phyloP scores from a whole-genome alignment of 345 rosid genomes.

The Excoecaria cochinchinensis region DNA sequence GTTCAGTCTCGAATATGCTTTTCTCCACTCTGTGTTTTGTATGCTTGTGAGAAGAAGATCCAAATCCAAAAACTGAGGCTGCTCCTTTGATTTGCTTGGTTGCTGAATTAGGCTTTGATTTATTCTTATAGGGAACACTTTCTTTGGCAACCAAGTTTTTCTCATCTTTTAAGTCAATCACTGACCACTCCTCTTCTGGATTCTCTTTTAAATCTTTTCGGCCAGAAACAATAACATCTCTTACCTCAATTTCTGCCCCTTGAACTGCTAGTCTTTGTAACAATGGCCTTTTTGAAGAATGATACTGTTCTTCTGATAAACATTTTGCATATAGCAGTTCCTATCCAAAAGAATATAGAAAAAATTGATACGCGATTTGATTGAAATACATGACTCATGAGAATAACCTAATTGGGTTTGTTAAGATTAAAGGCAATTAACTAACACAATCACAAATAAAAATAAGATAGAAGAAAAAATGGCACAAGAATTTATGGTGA shows the following conservation, averaged over 20 bases:
- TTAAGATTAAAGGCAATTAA: too few relatives aligned
- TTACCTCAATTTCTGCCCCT: conserved; percentile 66
- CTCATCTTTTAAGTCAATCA: conserved; percentile 65
- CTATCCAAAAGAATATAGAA: conserved; percentile 19
- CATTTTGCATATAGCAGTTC: conserved; percentile 72
- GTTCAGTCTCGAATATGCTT: conserved; percentile 50
- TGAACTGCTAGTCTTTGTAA: conserved; percentile 66
- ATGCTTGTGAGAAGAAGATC: conserved; percentile 40
- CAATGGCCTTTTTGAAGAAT: conserved; percentile 71
- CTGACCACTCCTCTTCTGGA: conserved; percentile 65
- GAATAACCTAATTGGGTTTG: too few relatives aligned
- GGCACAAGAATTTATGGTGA: too few relatives aligned
- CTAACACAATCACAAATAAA: not conserved
- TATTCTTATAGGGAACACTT: conserved; percentile 35
- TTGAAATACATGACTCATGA: too few relatives aligned
- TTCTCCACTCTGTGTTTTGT: conserved; percentile 37
- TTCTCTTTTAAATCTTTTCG: conserved; percentile 36
- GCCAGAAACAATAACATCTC: conserved; percentile 45
- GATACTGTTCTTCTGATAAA: conserved; percentile 63
- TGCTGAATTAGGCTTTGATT: conserved; percentile 38
- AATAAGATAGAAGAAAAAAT: too few relatives aligned
- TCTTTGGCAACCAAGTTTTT: conserved; percentile 33
- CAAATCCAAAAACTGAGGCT: conserved; percentile 51
- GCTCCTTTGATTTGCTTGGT: conserved; percentile 67
- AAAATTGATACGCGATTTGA: too few relatives aligned